phyloP scores from a whole-genome alignment of 345 rosid genomes.

The Barbarea vulgaris region DNA sequence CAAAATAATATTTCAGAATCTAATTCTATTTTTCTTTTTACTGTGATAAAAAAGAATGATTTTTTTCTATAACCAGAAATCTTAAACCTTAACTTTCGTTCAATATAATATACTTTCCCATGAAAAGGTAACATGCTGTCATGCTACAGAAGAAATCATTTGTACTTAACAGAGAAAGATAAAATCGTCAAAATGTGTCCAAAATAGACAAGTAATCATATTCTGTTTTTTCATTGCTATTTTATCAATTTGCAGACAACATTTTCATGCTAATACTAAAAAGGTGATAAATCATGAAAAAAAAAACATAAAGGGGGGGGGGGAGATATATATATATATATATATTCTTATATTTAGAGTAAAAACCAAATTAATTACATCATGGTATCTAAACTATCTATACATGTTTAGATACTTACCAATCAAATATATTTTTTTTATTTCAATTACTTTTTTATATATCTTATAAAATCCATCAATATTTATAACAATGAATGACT shows the following conservation, averaged over 20 bases:
- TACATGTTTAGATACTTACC: constrained; percentile 4
- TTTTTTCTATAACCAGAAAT: too few species aligned
- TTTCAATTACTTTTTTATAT: background rate
- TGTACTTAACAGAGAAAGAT: background rate
- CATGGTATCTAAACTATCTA: background rate
- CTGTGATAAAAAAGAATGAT: background rate
- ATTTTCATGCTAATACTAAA: background rate
- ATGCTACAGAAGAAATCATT: background rate
- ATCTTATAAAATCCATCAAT: constrained; percentile 10
- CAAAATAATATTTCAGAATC: background rate
- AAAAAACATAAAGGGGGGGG: background rate
- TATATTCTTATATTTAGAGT: background rate
- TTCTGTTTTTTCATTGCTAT: background rate
- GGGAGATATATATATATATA: background rate
- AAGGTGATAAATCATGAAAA: background rate
- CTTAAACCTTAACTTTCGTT: too few species aligned
- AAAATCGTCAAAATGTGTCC: background rate
- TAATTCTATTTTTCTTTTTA: too few species aligned
- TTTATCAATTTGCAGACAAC: background rate
- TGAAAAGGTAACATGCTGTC: background rate
- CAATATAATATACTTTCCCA: background rate
- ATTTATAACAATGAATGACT: background rate
- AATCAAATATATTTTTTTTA: background rate
- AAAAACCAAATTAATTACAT: background rate
- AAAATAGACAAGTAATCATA: background rate